These are phyloP conservation scores for Cercospora citrullina DNA, from an alignment of 2,329 filamentous ascomycete genomes.

Conservation along the genomic window DNA sequence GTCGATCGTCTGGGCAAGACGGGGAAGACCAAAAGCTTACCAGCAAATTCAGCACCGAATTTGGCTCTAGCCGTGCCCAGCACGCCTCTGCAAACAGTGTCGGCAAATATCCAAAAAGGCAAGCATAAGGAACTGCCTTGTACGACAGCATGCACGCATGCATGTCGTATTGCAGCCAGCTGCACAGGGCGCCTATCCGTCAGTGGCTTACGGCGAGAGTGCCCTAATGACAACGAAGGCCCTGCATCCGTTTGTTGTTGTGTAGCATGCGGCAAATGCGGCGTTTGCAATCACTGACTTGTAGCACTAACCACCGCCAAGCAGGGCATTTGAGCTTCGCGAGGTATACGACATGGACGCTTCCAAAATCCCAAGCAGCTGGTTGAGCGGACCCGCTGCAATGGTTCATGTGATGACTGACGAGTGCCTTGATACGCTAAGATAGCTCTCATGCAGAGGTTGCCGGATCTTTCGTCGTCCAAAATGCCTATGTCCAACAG, in stretches of 20 bases:
- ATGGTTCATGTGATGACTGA: background rate
- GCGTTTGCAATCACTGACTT: background rate
- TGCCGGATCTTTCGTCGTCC: background rate
- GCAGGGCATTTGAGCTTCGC: background rate
- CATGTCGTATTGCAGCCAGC: background rate
- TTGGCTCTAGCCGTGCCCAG: conserved; percentile 5
- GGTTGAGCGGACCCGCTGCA: background rate
- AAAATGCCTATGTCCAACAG: background rate
- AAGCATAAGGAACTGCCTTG: background rate
- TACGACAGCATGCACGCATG: background rate
- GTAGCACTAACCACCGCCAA: background rate
- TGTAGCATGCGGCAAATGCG: background rate
- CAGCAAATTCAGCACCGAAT: background rate
- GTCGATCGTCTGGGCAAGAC: conserved; percentile 14
- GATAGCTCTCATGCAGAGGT: background rate
- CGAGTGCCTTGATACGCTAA: background rate
- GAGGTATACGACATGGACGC: background rate
- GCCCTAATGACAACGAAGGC: background rate
- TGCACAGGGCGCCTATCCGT: background rate
- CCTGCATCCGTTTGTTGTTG: background rate
- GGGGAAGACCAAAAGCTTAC: background rate
- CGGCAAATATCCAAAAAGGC: conserved; percentile 2
- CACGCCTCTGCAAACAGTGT: background rate
- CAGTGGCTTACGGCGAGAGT: background rate
- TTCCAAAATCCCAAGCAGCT: background rate